Evolutionary conservation across 768 basidiomycete species (phyloP).

Genomic region (Pleurotus platypus): DNA sequence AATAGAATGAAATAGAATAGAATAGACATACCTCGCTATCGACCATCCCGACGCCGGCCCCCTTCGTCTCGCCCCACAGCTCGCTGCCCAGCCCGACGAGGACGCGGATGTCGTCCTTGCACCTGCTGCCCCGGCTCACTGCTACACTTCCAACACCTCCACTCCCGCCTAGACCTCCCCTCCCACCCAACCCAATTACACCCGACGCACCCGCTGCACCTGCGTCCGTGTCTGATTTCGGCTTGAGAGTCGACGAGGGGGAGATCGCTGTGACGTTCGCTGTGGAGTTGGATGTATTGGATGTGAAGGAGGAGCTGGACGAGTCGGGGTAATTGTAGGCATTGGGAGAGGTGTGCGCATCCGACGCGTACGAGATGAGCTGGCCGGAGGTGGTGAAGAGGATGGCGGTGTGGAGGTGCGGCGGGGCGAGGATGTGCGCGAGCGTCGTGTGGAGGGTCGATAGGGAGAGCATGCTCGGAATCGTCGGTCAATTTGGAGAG

Average conservation of each 20-base stretch:
- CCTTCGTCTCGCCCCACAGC: constrained; percentile 74
- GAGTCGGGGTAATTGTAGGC: too few relatives aligned
- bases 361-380: constrained; percentile 61
- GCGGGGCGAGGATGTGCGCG: constrained; percentile 55
- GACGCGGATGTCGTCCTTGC: constrained; percentile 71
- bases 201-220: too few relatives aligned
- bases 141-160: too few relatives aligned
- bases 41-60: constrained; percentile 64
- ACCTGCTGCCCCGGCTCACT: too few relatives aligned
- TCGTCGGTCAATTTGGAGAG: neutral
- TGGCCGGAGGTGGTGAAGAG: constrained; percentile 74
- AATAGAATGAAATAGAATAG: too few relatives aligned
- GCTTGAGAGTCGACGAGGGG: too few relatives aligned
- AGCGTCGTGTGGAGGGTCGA: constrained; percentile 65
- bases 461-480: constrained; percentile 58
- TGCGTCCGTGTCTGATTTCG: too few relatives aligned
- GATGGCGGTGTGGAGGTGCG: constrained; percentile 65
- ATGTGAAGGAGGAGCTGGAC: too few relatives aligned
- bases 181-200: too few relatives aligned
- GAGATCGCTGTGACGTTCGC: too few relatives aligned
- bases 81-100: constrained; percentile 70
- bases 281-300: too few relatives aligned
- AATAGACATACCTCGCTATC: constrained; percentile 64
- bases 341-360: constrained; percentile 35
- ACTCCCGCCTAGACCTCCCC: too few relatives aligned